phyloP scores from a whole-genome alignment of 345 rosid genomes.

The Aegle marmelos region DNA sequence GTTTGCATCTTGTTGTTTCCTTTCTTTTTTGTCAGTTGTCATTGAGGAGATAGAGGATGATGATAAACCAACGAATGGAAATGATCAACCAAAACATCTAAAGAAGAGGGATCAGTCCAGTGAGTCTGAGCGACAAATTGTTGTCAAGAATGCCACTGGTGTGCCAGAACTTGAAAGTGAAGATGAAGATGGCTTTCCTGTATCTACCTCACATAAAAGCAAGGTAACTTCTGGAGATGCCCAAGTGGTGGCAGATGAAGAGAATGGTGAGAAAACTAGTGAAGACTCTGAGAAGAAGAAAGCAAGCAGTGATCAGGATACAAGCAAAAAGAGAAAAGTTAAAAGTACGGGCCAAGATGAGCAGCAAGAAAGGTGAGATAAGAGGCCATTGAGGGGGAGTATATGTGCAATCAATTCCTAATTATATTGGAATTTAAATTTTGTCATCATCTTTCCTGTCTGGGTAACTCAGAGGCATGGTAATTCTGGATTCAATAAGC shows the following conservation, averaged over 20 bases:
- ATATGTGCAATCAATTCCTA: not conserved
- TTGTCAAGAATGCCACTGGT: constrained; percentile 28
- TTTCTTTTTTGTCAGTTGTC: constrained; percentile 40
- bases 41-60: constrained; percentile 94
- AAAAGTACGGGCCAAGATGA: constrained; percentile 51
- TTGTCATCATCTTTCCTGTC: not conserved
- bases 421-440: not conserved
- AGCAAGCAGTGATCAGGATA: constrained; percentile 26
- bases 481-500: constrained; percentile 1
- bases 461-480: not conserved
- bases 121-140: constrained; percentile 38
- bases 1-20: not conserved
- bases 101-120: constrained; percentile 44
- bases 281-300: constrained; percentile 30
- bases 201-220: constrained; percentile 34
- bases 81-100: constrained; percentile 32
- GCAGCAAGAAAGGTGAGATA: constrained; percentile 55
- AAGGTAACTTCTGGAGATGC: constrained; percentile 19
- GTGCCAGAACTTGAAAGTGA: constrained; percentile 64
- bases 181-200: constrained; percentile 96
- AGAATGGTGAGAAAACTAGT: constrained; percentile 17
- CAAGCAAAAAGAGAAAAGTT: constrained; percentile 60
- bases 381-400: not conserved
- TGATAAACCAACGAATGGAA: constrained; percentile 44
- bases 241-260: constrained; percentile 24